Base-by-base conservation (phyloP, 257 asterid species). In the Solanum tarijense region DNA sequence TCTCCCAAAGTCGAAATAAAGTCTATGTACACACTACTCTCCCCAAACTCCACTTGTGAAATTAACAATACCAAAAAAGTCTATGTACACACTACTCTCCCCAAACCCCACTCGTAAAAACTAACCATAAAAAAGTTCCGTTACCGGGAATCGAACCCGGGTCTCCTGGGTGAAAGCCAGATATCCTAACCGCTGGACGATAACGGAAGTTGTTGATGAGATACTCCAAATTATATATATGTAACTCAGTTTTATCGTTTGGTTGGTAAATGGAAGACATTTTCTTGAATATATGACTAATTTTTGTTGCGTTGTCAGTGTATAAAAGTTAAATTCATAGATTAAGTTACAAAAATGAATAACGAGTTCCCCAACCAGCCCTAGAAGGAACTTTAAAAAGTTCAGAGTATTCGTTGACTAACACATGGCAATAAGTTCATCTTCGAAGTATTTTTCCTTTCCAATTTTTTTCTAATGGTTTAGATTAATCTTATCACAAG, bases 151-250 rank as follows among this genome's bases (percentile, higher is more conserved):
- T 94, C 91, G 98, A 94, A 96, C 97, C 97, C 96, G 98, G 98
- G 98, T 95, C 98, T 38, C 95, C 95, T 93, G 94, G 97, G 97
- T 94, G 98, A 94, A 95, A 95, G 96, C 98, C 98, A 95, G 96
- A 94, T 94, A 94, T 96, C 99, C 99, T 96, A 92, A 95, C 98
- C 98, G 93, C 95, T 94, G 96, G 98, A 94, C 95, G 95, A 93
- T 92, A 93, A 87, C 88, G 98, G 95, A 94, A 3, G 4, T 34
- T 9, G 27, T 20, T 35, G 31, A 9, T 34, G 5, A 21, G 1
- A 2, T 10, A 10, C 18, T 0, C 0, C 29, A 35, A 35, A 20
- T 9, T 20, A 35, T 20, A 7, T 55, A 55, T 55, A 3, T 55
- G 3, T 2, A 20, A 1, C 0, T 55, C 2, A 48, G 3, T 48